Base-by-base conservation (phyloP, 345 rosid species). In the Sisymbrium irio region DNA sequence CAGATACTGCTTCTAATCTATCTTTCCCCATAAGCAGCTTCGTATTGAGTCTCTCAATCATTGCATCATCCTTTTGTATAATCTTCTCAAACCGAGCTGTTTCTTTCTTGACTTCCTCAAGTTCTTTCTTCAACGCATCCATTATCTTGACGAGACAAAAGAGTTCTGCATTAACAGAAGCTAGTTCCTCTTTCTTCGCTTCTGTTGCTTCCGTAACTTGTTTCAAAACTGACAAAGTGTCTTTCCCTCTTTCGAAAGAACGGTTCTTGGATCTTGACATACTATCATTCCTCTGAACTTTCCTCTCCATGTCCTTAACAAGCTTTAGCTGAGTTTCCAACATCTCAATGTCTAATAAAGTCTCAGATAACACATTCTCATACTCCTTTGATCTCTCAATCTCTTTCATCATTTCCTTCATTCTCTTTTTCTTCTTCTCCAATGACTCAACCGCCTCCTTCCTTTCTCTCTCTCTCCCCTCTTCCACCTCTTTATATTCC, bases 1-100 rank as follows among this genome's bases (percentile, higher is more conserved):
- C 76, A 53, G 84, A 69, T 0, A 74, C 89, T 6, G 85, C 61
- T 81, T 87, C 93, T 66, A 87, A 28, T 77, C 81, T 83, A 47
- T 83, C 80, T 74, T 88, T 95, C 10, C 81, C 92, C 71, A 87
- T 82, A 12, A 91, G 88, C 69, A 92, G 82, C 88, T 95, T 92
- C 1, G 93, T 67, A 46, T 90, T 85, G 65, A 90, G 85, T 49
- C 70, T 86, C 72, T 82, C 82, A 51, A 85, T 81, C 25, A 76
- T 83, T 6, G 28, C 13, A 61, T 90, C 91, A 8, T 77, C 67
- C 67, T 82, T 88, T 47, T 71, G 84, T 65, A 84, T 86, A 0
- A 76, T 62, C 78, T 78, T 86, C 71, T 82, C 78, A 39, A 82
- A 64, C 76, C 71, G 71, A 28, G 77, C 51, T 32, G 82, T 80